These are phyloP conservation scores for Marsdenia floribunda DNA, from an alignment of 257 asterid genomes.

Conservation along the genomic window DNA sequence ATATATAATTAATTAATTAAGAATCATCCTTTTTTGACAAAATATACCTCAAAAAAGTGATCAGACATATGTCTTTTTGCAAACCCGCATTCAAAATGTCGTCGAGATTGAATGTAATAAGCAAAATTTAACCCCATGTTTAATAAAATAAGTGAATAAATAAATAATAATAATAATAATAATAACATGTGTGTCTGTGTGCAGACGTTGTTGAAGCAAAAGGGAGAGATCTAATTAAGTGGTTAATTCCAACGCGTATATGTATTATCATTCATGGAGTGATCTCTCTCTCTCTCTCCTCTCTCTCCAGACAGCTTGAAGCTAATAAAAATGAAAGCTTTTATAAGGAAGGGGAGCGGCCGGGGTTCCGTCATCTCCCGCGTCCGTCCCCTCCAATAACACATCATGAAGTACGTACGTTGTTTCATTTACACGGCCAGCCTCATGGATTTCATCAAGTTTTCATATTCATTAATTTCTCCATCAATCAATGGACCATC, in stretches of 20 bases:
- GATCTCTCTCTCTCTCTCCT: too few species aligned
- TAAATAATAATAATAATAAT: too few species aligned
- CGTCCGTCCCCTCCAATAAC: background rate
- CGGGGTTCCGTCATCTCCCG: too few species aligned
- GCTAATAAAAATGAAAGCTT: background rate
- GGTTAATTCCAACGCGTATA: constrained; percentile 27
- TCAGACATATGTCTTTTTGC: background rate
- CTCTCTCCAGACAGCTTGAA: too few species aligned
- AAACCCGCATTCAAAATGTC: too few species aligned
- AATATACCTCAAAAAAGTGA: background rate
- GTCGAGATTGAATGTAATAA: too few species aligned
- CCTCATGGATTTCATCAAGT: constrained; percentile 26
- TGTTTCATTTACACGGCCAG: constrained; percentile 21
- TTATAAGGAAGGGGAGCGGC: background rate
- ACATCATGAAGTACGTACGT: background rate
- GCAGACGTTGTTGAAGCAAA: constrained; percentile 12
- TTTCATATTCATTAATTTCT: constrained; percentile 7
- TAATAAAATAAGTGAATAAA: too few species aligned
- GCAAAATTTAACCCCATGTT: too few species aligned
- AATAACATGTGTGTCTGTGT: constrained; percentile 12
- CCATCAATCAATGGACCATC: constrained; percentile 28
- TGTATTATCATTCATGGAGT: constrained; percentile 24
- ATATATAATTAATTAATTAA: background rate
- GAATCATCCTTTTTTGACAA: constrained; percentile 21
- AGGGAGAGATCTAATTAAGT: constrained; percentile 1